Evolutionary conservation across 371 early-diverging fungal species (phyloP), one percentile per base, ranked within the genome.

Genomic region (Actinomortierella wolfii): DNA sequence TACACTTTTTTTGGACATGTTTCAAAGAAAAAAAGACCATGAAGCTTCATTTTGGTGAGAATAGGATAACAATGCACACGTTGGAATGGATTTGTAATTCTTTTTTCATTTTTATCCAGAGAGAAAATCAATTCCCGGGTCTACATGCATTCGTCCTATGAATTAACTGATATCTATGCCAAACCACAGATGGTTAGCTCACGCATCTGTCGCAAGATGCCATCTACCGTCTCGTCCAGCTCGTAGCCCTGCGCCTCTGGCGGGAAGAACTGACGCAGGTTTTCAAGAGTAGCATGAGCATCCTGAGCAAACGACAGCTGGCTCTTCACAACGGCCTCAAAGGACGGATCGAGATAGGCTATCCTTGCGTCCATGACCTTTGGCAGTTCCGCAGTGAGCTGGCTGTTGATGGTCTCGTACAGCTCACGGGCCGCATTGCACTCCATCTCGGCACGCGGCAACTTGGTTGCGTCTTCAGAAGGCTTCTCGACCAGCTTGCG

Each of bases 281-380:
- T 68, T 50, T 87, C 86, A 59, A 97, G 77, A 50, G 86, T 83
- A 23, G 87, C 82, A 59, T 88, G 87, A 34, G 93, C 90, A 28
- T 85, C 84, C 61, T 89, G 89, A 51, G 89, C 89, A 76, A 96
- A 97, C 59, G 84, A 81, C 11, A 93, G 68, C 70, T 97, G 96
- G 2, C 89, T 78, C 76, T 94, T 94, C 54, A 97, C 89, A 6
- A 97, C 78, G 3, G 97, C 97, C 76, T 96, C 96, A 67, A 97
- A 95, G 2, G 91, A 89, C 4, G 98, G 98, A 52, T 97, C 94
- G 28, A 97, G 70, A 57, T 92, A 94, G 2, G 93, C 89, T 0
- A 95, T 90, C 15, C 97, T 82, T 34, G 92, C 62, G 55, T 93
- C 93, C 40, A 98, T 86, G 3, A 97, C 82, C 68, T 90, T 87